Evolutionary conservation across 768 basidiomycete genomes (phyloP), one percentile per base, ranked within the genome.

Genomic region (Lentinula raphanica): DNA sequence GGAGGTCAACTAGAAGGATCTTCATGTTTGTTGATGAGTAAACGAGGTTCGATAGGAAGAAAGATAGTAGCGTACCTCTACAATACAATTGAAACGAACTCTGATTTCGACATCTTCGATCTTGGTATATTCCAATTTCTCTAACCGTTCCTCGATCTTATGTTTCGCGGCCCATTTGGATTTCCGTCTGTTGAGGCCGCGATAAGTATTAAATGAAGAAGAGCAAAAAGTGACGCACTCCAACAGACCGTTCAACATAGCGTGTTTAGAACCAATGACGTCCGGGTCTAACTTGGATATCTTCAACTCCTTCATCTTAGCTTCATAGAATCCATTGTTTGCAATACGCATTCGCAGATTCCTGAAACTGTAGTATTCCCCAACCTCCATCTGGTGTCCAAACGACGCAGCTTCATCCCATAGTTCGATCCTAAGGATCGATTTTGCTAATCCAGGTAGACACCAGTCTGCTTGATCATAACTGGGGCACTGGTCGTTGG

Each of bases 381-480:
- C 81, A 1, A 70, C 63, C 40, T 69, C 65, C 78, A 88, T 81
- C 1, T 59, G 68, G 28, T 60, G 70, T 11, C 75, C 84, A 8
- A 74, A 57, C 23, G 62, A 57, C 1, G 67, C 70, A 12, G 87
- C 83, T 1, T 42, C 65, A 60, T 84, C 82, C 83, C 84, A 88
- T 71, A 83, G 79, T 61, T 80, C 79, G 29, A 87, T 74, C 49
- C 73, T 79, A n/a, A 88, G 64, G 17, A 83, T 74, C 25, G 64
- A 67, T 13, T 77, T 71, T 3, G 69, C 69, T 32, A 88, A 68
- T 25, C 69, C 71, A 5, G 71, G 65, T 11, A 79, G 74, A 65
- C 81, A 85, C 79, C 79, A 84, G 44, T 68, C 54, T 6, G 73
- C 71, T 54, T 12, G 9, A n/a, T 74, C 69, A 19, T 56, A 56